Evolutionary conservation across 2,329 filamentous ascomycete genomes (phyloP).

Genomic region (Fusarium austroafricanum): DNA sequence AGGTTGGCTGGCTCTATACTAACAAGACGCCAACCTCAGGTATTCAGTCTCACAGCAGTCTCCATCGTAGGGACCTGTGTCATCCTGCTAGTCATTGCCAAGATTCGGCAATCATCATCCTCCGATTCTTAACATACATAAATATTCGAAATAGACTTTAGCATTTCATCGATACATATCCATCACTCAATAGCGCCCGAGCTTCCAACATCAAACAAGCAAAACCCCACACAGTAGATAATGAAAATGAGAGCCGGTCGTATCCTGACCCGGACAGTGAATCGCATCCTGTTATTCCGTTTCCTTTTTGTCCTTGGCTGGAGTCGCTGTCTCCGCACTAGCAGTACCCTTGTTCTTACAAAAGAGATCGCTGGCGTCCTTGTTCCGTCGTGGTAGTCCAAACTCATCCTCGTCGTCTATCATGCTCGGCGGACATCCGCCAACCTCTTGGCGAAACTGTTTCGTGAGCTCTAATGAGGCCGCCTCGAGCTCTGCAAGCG

Average conservation of each 20-base stretch:
- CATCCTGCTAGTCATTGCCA: constrained; percentile 67
- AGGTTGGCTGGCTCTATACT: not conserved
- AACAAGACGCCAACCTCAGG: constrained; percentile 53
- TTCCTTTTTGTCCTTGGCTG: constrained; percentile 8
- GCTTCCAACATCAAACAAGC: constrained; percentile 10
- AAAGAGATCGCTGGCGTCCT: constrained; percentile 71
- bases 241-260: constrained; percentile 10
- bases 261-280: constrained; percentile 1
- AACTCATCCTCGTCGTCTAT: constrained; percentile 34
- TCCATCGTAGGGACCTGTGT: constrained; percentile 75
- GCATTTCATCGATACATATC: constrained; percentile 18
- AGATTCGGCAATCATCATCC: constrained; percentile 40
- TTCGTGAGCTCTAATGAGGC: constrained; percentile 64
- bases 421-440: constrained; percentile 65
- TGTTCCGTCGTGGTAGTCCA: constrained; percentile 38
- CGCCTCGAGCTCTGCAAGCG: constrained; percentile 54
- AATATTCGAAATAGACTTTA: constrained; percentile 1
- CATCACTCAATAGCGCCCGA: constrained; percentile 22
- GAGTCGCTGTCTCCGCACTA: not conserved
- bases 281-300: constrained; percentile 39
- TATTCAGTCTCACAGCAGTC: constrained; percentile 70
- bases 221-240: constrained; percentile 17
- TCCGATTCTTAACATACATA: constrained; percentile 16
- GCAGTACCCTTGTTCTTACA: constrained; percentile 56
- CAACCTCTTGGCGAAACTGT: constrained; percentile 72